phyloP scores from a whole-genome alignment of 495 filamentous ascomycete species.

The Podospora anserina region DNA sequence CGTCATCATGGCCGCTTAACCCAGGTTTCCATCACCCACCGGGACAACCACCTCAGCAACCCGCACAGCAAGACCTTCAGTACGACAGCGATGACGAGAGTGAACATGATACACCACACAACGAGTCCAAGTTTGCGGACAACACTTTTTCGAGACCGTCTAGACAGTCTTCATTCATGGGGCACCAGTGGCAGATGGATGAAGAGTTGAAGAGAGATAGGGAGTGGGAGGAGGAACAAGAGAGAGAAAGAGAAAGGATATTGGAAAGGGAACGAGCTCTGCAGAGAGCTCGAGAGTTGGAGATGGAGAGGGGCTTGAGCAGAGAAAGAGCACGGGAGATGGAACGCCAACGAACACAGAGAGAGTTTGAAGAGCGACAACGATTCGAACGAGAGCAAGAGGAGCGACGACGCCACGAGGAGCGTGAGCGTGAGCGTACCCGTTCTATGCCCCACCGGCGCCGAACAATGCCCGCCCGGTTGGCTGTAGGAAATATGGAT shows the following conservation, averaged over 20 bases:
- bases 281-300: background rate
- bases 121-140: constrained; percentile 8
- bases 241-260: background rate
- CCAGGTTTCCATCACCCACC: constrained; percentile 5
- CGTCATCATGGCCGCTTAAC: constrained; percentile 27
- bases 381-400: background rate
- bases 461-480: background rate
- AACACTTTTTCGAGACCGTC: background rate
- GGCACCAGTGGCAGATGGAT: background rate
- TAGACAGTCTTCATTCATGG: background rate
- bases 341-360: background rate
- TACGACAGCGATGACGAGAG: constrained; percentile 22
- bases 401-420: background rate
- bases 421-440: background rate
- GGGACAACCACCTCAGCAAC: background rate
- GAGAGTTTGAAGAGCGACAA: background rate
- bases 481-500: constrained; percentile 10
- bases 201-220: background rate
- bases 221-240: constrained; percentile 1
- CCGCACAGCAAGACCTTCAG: background rate
- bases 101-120: constrained; percentile 5
- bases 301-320: background rate
- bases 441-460: background rate
- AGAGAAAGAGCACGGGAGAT: background rate
- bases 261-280: background rate